Evolutionary conservation across 2,329 filamentous ascomycete species (phyloP), one percentile per base, ranked within the genome.

Genomic region (Pestalotiopsis sp.): DNA sequence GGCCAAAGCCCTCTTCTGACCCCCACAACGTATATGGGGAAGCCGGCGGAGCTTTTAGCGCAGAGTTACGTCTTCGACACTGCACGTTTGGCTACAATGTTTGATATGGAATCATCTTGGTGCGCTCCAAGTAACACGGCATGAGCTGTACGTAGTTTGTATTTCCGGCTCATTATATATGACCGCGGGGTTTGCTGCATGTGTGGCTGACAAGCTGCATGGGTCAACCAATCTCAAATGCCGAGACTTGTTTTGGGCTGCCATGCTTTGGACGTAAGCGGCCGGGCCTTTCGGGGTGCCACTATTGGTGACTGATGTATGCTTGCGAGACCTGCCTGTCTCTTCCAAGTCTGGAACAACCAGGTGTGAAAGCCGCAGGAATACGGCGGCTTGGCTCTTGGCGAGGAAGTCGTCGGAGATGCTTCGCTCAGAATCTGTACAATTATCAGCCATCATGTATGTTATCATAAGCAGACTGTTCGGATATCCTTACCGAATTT

Each of bases 401-500:
- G n/a, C 2, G 9, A 52, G 14, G 17, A 52, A 9, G 17, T 20
- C 44, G 20, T n/a, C 20, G 17, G 44, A 10, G 44, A 44, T 52
- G 4, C 44, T 9, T 52, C 44, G 44, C 44, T 52, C 44, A 38
- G 20, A 61, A 61, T 6, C 58, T 61, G 7, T 14, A 13, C 10
- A 61, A 40, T 61, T 30, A 20, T 61, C 26, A 61, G 58, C 17
- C 38, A 26, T 35, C 17, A 14, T 35, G 30, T 35, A 9, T 35
- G 30, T 9, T 35, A 11, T 35, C 26, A 35, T 5, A 58, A 7
- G 56, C 10, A 35, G 22, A 17, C 56, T 11, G 44, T 10, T 22
- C 4, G 44, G 52, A 22, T 17, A 20, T 20, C 67, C 81, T 74
- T 72, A 97, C 91, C 94, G 87, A 78, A 99, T 97, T 83, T 99